phyloP scores from a whole-genome alignment of 352 stramenopile genomes.

The Aphanomyces astaci region DNA sequence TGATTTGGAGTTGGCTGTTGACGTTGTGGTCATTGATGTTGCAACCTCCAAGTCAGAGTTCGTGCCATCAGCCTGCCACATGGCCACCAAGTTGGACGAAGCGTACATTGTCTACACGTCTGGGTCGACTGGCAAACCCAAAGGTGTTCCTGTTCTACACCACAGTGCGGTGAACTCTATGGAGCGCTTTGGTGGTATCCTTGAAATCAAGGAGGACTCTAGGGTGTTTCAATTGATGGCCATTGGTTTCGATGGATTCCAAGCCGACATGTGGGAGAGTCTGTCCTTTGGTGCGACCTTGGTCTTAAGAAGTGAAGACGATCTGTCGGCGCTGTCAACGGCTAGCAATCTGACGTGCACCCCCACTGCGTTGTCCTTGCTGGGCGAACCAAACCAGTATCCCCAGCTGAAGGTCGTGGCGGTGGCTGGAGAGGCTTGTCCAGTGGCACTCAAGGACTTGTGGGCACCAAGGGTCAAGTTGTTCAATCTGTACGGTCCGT shows the following conservation, averaged over 20 bases:
- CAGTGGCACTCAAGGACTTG: background rate
- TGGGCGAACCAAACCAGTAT: background rate
- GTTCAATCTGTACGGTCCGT: background rate
- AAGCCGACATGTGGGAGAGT: constrained; percentile 6
- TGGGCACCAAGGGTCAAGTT: background rate
- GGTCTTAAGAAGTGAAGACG: background rate
- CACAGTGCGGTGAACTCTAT: background rate
- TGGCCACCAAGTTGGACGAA: background rate
- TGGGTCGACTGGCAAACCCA: background rate
- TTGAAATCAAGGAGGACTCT: background rate
- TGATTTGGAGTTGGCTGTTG: background rate
- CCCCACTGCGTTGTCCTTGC: background rate
- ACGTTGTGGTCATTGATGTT: background rate
- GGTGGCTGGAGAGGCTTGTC: background rate
- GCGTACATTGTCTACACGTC: constrained; percentile 42
- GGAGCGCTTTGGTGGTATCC: background rate
- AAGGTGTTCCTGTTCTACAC: constrained; percentile 2
- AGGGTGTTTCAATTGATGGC: background rate
- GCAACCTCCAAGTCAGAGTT: background rate
- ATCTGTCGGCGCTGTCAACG: background rate
- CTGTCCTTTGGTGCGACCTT: background rate
- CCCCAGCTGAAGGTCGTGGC: background rate
- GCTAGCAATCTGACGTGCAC: background rate
- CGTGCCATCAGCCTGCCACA: background rate
- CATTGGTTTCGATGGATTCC: background rate